Evolutionary conservation across 768 basidiomycete species (phyloP), one percentile per base, ranked within the genome.

Genomic region (Tylopilus balloui): DNA sequence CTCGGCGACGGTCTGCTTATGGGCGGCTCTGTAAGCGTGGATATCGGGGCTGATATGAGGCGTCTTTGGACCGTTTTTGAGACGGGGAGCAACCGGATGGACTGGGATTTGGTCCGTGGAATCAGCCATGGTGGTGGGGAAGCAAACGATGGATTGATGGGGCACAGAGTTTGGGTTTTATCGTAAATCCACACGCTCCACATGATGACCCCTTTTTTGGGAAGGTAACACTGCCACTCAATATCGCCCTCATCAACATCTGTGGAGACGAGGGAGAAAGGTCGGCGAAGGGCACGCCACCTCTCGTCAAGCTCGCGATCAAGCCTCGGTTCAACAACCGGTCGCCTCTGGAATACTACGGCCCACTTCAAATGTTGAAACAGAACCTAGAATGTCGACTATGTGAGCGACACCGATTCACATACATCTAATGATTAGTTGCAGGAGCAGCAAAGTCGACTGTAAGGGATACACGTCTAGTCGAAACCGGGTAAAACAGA

Each of bases 11-110:
- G 90, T 89, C 66, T 80, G 69, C 6, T 72, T 69, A 69, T 94
- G 91, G 20, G 77, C 77, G 7, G 67, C 64, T 52, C 69, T 73
- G 71, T 95, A 95, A 13, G 84, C 84, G n/a, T 83, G 68, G 58
- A 85, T 78, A 65, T 86, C 74, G 15, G 92, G 91, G 0, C 85
- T 87, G 21, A 97, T 60, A 65, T 95, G 91, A 3, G 89, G 88
- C 23, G 59, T 78, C 66, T 85, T 86, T 39, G 65, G 62, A 10
- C 82, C 83, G 37, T 77, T 65, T 55, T 78, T 73, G 52, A 94
- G 64, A 48, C 91, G 85, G 38, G 86, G 79, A 4, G 90, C 89
- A 43, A 92, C 73, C 37, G 92, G 89, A 69, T 88, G 84, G 31
- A 77, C 76, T 7, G 67, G 69, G 41, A 73, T 57, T 28, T 61